A percentile compares a stretch with the other conserved stretches of the same genome.
Evolutionary conservation across 1,284 basidiomycete species (phyloP).

Genomic region (Pseudozyma thailandica): DNA sequence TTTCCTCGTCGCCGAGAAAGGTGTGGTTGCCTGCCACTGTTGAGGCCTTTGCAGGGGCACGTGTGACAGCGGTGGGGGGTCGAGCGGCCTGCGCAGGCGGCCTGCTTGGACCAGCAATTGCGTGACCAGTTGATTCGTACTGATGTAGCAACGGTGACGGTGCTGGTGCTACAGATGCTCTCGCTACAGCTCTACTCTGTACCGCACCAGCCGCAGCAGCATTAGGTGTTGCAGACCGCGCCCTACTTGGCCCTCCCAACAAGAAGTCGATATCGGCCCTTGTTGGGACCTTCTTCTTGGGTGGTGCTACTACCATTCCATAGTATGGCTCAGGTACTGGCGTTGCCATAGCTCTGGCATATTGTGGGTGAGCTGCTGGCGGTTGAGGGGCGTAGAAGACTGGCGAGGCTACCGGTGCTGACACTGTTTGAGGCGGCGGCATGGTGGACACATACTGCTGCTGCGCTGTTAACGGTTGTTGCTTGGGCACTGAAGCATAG

Average conservation of each 20-base stretch:
- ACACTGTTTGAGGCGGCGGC: background rate
- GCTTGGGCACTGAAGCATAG: background rate
- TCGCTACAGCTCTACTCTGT: background rate
- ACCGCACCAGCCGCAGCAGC: too few relatives aligned
- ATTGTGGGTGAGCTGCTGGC: background rate
- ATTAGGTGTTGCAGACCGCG: background rate
- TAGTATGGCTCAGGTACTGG: background rate
- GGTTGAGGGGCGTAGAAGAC: background rate
- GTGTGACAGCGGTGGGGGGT: background rate
- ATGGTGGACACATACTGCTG: background rate
- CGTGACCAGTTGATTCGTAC: background rate
- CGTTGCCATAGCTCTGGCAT: background rate
- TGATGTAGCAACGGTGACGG: background rate
- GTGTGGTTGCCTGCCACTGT: too few relatives aligned
- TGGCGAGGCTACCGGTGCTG: conserved; percentile 1
- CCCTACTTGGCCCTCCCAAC: background rate
- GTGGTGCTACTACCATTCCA: too few relatives aligned
- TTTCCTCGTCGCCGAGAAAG: conserved; percentile 5
- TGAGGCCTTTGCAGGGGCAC: background rate
- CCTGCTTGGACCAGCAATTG: background rate
- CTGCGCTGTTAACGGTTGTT: background rate
- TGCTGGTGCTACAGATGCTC: conserved; percentile 3
- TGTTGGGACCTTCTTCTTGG: background rate
- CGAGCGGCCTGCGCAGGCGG: conserved; percentile 8
- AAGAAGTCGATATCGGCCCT: background rate